Evolutionary conservation across 164 flowering plant species (phyloP).

Genomic region (Magnolia sinica): DNA sequence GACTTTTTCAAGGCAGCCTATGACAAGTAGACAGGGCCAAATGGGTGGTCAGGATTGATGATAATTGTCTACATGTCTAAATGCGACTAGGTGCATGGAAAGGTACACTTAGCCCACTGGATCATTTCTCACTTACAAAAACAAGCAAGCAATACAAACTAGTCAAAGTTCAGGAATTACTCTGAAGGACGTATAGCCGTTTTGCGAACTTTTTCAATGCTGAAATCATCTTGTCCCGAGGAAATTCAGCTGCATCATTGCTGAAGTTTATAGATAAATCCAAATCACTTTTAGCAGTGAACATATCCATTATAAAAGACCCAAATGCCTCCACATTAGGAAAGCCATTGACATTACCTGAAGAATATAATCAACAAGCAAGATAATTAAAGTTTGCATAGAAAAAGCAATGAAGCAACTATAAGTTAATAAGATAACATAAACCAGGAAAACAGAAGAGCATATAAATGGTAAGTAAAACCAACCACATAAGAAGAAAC

Average conservation of each 20-base stretch:
- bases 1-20: not conserved
- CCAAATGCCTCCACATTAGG: conserved; percentile 67
- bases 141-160: not conserved
- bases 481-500: not conserved
- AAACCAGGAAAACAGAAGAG: not conserved
- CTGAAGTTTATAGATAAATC: conserved; percentile 64
- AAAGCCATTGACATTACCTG: conserved; percentile 40
- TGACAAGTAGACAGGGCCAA: not conserved
- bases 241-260: conserved; percentile 18
- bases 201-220: conserved; percentile 48
- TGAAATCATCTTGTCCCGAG: conserved; percentile 47
- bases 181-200: conserved; percentile 39
- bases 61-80: not conserved
- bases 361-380: conserved; percentile 3
- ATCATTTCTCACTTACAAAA: not conserved
- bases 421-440: too few relatives aligned
- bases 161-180: conserved; percentile 30
- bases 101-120: not conserved
- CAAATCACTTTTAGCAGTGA: conserved; percentile 55
- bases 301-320: conserved; percentile 72
- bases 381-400: not conserved
- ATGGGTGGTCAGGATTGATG: not conserved
- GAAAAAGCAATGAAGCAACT: not conserved
- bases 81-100: not conserved
- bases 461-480: not conserved